phyloP scores from a whole-genome alignment of 140 eudicot genomes.

The Erigeron philadelphicus region DNA sequence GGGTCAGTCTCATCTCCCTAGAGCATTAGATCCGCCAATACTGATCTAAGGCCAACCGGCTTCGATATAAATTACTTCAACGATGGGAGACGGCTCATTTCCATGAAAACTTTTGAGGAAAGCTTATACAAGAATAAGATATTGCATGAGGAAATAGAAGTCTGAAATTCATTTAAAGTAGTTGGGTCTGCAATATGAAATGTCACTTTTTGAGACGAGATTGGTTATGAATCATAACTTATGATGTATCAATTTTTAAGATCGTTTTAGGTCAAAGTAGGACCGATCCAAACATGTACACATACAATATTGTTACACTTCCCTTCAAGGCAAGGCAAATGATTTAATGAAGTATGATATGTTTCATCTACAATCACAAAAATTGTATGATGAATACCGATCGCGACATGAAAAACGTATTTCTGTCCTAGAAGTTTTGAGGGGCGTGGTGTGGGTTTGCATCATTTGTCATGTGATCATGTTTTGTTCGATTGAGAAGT shows the following conservation, averaged over 20 bases:
- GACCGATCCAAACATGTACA: slow-evolving; percentile 9
- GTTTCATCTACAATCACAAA: slow-evolving; percentile 26
- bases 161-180: not conserved
- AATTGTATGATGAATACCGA: not conserved
- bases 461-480: slow-evolving; percentile 24
- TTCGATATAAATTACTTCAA: too few relatives aligned
- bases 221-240: not conserved
- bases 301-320: slow-evolving; percentile 25
- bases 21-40: too few relatives aligned
- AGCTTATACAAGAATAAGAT: too few relatives aligned
- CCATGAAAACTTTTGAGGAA: too few relatives aligned
- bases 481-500: slow-evolving; percentile 14
- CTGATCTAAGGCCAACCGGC: too few relatives aligned
- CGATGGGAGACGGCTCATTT: too few relatives aligned
- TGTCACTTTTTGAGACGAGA: not conserved
- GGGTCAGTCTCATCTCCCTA: too few relatives aligned
- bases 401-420: not conserved
- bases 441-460: slow-evolving; percentile 6
- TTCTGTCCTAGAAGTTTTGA: not conserved
- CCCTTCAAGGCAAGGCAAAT: slow-evolving; percentile 29
- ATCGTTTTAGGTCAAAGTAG: not conserved
- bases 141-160: too few relatives aligned
- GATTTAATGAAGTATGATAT: slow-evolving; percentile 23
- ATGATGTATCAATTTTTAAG: not conserved
- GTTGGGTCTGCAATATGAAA: not conserved